A percentile compares a stretch with the other conserved stretches of the same genome.
Evolutionary conservation across 2,329 filamentous ascomycete species (phyloP).

Genomic region (Exophiala spinifera): DNA sequence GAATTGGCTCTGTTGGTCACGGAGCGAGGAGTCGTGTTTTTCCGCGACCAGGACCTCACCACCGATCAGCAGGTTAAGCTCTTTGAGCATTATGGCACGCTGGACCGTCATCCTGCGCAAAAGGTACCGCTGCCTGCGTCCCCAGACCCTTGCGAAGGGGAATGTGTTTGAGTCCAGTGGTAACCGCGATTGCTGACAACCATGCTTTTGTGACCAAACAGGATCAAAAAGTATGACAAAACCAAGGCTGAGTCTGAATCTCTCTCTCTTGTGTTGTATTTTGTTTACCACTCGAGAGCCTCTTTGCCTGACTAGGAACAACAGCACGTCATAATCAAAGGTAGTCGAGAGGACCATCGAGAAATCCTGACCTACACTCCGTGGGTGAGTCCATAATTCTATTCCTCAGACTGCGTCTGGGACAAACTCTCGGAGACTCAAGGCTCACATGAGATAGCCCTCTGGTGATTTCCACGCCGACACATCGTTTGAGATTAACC

Average conservation of each 20-base stretch:
- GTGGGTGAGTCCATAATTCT: conserved; percentile 32
- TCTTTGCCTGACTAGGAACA: neutral
- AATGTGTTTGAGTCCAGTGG: too few relatives aligned
- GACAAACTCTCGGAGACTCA: too few relatives aligned
- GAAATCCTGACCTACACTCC: conserved; percentile 47
- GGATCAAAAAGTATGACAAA: neutral
- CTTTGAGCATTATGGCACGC: conserved; percentile 49
- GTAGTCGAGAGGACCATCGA: conserved; percentile 47
- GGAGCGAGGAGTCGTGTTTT: conserved; percentile 54
- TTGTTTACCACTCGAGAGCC: too few relatives aligned
- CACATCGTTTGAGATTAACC: conserved; percentile 31
- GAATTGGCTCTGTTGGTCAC: conserved; percentile 62
- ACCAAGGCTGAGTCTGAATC: too few relatives aligned
- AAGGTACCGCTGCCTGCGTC: conserved; percentile 23
- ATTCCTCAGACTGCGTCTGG: neutral
- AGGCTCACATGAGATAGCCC: conserved; percentile 21
- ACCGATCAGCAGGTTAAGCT: conserved; percentile 44
- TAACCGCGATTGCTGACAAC: too few relatives aligned
- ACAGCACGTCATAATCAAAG: conserved; percentile 44
- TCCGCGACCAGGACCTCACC: conserved; percentile 51
- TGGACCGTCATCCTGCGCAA: conserved; percentile 48
- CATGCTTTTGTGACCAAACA: too few relatives aligned
- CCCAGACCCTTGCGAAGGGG: too few relatives aligned
- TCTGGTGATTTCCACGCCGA: conserved; percentile 31
- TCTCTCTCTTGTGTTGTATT: too few relatives aligned